Base-by-base conservation (phyloP, 2,329 filamentous ascomycete genomes). In the Aspergillus quadrilineatus region DNA sequence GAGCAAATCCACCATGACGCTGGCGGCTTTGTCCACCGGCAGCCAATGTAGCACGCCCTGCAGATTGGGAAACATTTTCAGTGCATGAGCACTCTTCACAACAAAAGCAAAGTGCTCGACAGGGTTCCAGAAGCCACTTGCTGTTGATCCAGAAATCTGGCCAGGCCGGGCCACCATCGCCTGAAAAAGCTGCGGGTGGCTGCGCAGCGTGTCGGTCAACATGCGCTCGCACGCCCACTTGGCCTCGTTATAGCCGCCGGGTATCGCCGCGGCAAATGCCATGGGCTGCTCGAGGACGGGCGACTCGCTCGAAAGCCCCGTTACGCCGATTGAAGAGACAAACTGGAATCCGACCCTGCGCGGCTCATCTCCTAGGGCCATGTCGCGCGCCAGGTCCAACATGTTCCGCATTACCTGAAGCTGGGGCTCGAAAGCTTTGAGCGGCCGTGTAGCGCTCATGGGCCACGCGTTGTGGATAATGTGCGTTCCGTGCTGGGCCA, bases 51-150 rank as follows among this genome's bases (percentile, higher is more conserved):
- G 55, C 1, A 56, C 49, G 1, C 78, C 79, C 0, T 70, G 53
- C 2, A 81, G 58, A 39, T 77, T 71, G 0, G 81, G 80, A 7
- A 79, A 60, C 0, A 64, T 71, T 0, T 68, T 63, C 0, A 83
- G 60, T 0, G 75, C 75, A 61, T 83, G 79, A 0, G 77, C 75
- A 0, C 77, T 79, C 64, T 83, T 82, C 56, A 82, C 63, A 26
- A 85, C 53, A 62, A 82, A 82, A 0, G 69, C 59, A 9, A 83
- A 65, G 59, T 84, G 79, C 64, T 84, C 81, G 32, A 75, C 72
- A 0, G 76, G 72, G 60, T 84, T 85, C 83, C 82, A 85, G 63
- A 77, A 79, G 0, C 82, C 82, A 55, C 69, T 82, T 0, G 56
- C 71, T 4, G 61, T 75, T 0, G 76, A 79, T 0, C 83, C 82